Percentiles rank a stretch among this genome's conserved stretches.
phyloP scores from a whole-genome alignment of 1,139 yeast species.

The Scheffersomyces cryptocercus region DNA sequence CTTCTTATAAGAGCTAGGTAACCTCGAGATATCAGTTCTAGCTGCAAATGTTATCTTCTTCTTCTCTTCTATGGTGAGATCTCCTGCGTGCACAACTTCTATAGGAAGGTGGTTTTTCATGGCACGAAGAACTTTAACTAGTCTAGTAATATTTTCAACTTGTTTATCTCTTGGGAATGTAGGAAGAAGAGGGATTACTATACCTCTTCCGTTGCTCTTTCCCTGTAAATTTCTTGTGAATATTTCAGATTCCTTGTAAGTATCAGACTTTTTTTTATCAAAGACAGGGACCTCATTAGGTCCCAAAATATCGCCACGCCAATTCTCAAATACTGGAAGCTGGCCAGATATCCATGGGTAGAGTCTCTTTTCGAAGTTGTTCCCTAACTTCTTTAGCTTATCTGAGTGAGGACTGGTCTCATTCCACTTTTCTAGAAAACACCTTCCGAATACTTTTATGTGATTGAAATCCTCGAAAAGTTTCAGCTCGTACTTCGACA shows the following conservation, averaged over 20 bases:
- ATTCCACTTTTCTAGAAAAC: conserved; percentile 16
- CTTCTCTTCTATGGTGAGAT: conserved; percentile 18
- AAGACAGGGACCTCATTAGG: conserved; percentile 12
- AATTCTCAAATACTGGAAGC: conserved; percentile 16
- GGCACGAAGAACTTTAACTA: conserved; percentile 29
- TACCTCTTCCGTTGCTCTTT: conserved; percentile 30
- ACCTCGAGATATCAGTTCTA: conserved; percentile 14
- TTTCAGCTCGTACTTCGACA: conserved; percentile 23
- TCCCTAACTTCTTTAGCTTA: conserved; percentile 1
- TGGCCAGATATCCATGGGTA: conserved; percentile 18
- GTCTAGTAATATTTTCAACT: conserved; percentile 19
- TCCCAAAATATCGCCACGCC: conserved; percentile 14
- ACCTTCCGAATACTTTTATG: conserved; percentile 33
- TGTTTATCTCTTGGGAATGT: conserved; percentile 15
- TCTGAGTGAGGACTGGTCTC: not conserved
- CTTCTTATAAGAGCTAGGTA: not conserved
- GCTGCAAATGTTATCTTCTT: conserved; percentile 20
- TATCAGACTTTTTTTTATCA: conserved; percentile 3
- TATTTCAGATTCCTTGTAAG: conserved; percentile 9
- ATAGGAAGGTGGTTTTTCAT: conserved; percentile 32
- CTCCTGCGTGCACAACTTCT: conserved; percentile 22
- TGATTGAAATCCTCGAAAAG: conserved; percentile 24
- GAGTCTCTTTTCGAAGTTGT: conserved; percentile 6
- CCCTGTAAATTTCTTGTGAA: conserved; percentile 11
- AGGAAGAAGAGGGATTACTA: conserved; percentile 33